These are phyloP conservation scores for Scolecobasidium constrictum DNA, from an alignment of 2,329 filamentous ascomycete genomes.

Conservation along the genomic window DNA sequence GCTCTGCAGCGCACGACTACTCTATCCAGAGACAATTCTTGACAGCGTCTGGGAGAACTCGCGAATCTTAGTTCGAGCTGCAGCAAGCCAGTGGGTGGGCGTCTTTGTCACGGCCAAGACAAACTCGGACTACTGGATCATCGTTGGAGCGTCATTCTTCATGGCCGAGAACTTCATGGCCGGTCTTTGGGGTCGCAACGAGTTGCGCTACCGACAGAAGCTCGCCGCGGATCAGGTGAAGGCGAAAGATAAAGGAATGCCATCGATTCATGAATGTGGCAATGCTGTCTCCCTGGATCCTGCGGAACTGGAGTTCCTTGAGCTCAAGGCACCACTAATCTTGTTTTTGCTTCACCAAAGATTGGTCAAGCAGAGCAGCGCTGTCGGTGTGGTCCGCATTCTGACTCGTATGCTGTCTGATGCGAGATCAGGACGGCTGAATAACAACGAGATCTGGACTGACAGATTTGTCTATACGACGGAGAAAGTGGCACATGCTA, in stretches of 20 bases:
- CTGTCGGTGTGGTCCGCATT: conserved; percentile 72
- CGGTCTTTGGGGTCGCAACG: conserved; percentile 84
- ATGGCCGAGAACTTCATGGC: conserved; percentile 93
- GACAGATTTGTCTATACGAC: conserved; percentile 72
- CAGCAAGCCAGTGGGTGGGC: conserved; percentile 90
- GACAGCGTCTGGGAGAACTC: conserved; percentile 78
- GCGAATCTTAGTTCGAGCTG: conserved; percentile 66
- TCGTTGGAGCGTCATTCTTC: conserved; percentile 82
- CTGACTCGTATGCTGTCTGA: conserved; percentile 78
- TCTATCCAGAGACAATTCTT: conserved; percentile 76
- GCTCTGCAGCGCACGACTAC: conserved; percentile 73
- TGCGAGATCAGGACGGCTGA: conserved; percentile 69
- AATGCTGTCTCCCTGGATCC: conserved; percentile 66
- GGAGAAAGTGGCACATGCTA: conserved; percentile 79
- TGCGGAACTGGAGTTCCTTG: conserved; percentile 83
- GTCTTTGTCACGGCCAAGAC: conserved; percentile 82
- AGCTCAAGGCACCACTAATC: conserved; percentile 79
- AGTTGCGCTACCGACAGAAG: conserved; percentile 86
- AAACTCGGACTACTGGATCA: conserved; percentile 74
- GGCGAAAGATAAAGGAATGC: conserved; percentile 68
- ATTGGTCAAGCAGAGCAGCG: conserved; percentile 77
- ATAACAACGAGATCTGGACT: conserved; percentile 58
- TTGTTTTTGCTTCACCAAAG: conserved; percentile 90
- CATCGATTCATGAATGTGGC: conserved; percentile 73
- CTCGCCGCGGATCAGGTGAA: conserved; percentile 70